Conservation (phyloP, 352 stramenopile species). For the Globisporangium takayamanum region DNA sequence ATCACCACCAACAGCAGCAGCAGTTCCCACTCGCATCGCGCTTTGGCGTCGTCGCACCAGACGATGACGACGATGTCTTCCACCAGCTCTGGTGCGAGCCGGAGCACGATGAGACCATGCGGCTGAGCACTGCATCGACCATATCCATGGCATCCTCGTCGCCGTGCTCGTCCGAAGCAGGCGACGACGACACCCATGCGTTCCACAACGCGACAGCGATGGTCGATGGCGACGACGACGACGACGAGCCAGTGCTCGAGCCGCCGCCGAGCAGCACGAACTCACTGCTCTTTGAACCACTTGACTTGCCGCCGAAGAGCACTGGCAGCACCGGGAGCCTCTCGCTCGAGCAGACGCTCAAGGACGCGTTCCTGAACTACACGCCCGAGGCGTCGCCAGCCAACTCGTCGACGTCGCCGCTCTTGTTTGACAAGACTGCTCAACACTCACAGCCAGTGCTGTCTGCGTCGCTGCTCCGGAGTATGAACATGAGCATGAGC, state of each 20-base stretch:
- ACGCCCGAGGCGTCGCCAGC: constrained; percentile 14
- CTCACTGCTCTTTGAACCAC: constrained; percentile 16
- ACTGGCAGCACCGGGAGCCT: constrained; percentile 10
- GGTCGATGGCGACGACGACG: constrained; percentile 3
- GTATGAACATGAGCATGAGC: not conserved
- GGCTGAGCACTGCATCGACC: constrained; percentile 2
- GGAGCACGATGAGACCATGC: constrained; percentile 8
- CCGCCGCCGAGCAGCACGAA: constrained; percentile 14
- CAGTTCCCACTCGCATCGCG: constrained; percentile 1
- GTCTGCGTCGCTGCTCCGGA: not conserved
- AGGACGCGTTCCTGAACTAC: constrained; percentile 24
- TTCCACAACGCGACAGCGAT: not conserved
- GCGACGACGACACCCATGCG: not conserved
- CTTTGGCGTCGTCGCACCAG: not conserved
- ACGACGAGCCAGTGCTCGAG: constrained; percentile 4
- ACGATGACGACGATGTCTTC: constrained; percentile 16
- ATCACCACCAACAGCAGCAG: not conserved
- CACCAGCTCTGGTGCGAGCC: constrained; percentile 9
- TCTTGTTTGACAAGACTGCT: constrained; percentile 1
- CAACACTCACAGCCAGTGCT: not conserved
- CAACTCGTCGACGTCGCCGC: not conserved
- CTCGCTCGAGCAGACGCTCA: constrained; percentile 17
- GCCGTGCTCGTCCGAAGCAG: not conserved
- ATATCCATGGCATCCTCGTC: not conserved
- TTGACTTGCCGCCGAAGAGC: constrained; percentile 11